These are phyloP conservation scores for Xeromyces bisporus DNA, from an alignment of 495 filamentous ascomycete genomes.

Conservation along the genomic window DNA sequence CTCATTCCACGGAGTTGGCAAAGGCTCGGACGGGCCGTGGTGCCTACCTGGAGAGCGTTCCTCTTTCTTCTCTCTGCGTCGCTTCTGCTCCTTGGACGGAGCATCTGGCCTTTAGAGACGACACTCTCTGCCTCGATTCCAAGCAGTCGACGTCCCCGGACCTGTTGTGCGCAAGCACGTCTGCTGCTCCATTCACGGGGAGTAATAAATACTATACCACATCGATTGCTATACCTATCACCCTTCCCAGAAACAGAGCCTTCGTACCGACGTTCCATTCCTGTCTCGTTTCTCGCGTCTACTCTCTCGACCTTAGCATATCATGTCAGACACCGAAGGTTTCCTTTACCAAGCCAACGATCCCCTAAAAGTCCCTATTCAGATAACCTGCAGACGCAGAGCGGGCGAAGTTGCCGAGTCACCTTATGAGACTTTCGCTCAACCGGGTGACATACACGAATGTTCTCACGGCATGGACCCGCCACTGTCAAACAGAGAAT, in stretches of 20 bases:
- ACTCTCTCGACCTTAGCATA: conserved; percentile 54
- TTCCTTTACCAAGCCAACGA: conserved; percentile 33
- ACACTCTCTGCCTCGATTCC: conserved; percentile 25
- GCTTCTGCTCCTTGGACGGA: conserved; percentile 49
- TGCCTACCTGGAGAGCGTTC: conserved; percentile 44
- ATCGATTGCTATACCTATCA: conserved; percentile 53
- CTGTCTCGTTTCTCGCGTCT: conserved; percentile 67
- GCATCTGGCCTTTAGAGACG: conserved; percentile 11
- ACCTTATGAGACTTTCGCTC: conserved; percentile 7
- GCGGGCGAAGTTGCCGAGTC: background rate
- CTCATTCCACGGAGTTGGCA: conserved; percentile 9
- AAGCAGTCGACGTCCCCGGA: conserved; percentile 36
- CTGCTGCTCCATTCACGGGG: conserved; percentile 18
- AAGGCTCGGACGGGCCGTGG: conserved; percentile 38
- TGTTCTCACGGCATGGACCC: background rate
- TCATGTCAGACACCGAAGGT: conserved; percentile 40
- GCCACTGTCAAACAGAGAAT: background rate
- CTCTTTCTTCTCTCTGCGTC: conserved; percentile 49
- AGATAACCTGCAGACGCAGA: conserved; percentile 31
- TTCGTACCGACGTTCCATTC: conserved; percentile 82
- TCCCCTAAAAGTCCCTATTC: conserved; percentile 55
- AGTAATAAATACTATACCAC: conserved; percentile 48
- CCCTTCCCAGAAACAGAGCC: conserved; percentile 48
- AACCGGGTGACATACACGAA: conserved; percentile 10
- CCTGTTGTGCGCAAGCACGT: background rate